A percentile compares a stretch with the other conserved stretches of the same genome.
Evolutionary conservation across 805 yeast species (phyloP).

Genomic region (Starmerella roubikii): DNA sequence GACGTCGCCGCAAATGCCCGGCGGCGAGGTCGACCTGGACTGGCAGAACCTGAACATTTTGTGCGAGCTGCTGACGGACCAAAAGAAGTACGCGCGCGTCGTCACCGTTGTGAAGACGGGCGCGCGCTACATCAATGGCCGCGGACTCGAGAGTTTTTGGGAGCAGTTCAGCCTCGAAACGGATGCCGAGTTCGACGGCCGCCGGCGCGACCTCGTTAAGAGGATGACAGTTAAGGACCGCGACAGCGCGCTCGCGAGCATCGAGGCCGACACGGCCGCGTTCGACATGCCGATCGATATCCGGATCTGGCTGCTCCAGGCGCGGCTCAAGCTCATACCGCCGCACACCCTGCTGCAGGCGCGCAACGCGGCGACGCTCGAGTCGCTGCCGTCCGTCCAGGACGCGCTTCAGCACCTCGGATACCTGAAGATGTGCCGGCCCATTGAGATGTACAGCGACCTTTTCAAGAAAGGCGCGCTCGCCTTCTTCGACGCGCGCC

Average conservation of each 20-base stretch:
- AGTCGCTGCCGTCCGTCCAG: slow-evolving; percentile 31
- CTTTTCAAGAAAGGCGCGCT: slow-evolving; percentile 64
- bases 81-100: slow-evolving; percentile 19
- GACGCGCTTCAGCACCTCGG: slow-evolving; percentile 66
- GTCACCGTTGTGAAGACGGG: slow-evolving; percentile 52
- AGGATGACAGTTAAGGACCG: slow-evolving; percentile 1
- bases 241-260: neutral
- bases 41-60: slow-evolving; percentile 84
- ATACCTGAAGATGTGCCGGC: slow-evolving; percentile 42
- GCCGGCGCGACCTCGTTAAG: slow-evolving; percentile 31
- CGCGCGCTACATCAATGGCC: slow-evolving; percentile 68
- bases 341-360: slow-evolving; percentile 12
- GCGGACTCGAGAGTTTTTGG: slow-evolving; percentile 51
- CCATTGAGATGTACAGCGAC: slow-evolving; percentile 49
- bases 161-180: slow-evolving; percentile 33
- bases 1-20: neutral
- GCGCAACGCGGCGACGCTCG: slow-evolving; percentile 9
- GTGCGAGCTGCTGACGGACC: slow-evolving; percentile 57
- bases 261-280: neutral
- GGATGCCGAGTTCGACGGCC: slow-evolving; percentile 74
- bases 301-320: slow-evolving; percentile 61
- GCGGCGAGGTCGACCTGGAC: slow-evolving; percentile 35
- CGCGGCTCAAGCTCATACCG: slow-evolving; percentile 46
- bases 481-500: slow-evolving; percentile 53
- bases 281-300: slow-evolving; percentile 72